Evolutionary conservation across 306 rosid genomes (phyloP).

Genomic region (Lupinus albus): DNA sequence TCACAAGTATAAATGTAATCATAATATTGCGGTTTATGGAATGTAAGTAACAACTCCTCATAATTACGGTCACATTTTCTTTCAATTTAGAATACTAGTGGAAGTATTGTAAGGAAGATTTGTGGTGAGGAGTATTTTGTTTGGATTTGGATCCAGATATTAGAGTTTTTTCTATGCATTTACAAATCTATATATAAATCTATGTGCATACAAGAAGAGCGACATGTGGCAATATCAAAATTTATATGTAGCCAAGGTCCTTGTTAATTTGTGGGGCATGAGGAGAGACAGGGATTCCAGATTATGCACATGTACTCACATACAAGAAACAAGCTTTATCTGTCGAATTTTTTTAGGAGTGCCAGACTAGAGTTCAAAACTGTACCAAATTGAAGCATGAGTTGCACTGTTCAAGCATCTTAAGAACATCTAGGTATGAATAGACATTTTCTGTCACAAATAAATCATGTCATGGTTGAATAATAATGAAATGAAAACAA

Average conservation of each 20-base stretch:
- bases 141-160: slow-evolving; percentile 15
- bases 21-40: no score
- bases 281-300: neutral
- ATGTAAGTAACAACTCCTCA: no score
- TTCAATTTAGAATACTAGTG: no score
- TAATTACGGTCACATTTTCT: no score
- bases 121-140: slow-evolving; percentile 60
- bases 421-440: no score
- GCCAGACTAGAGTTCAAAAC: neutral
- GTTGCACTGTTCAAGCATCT: neutral
- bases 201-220: slow-evolving; percentile 11
- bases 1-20: no score
- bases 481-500: no score
- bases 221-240: slow-evolving; percentile 18
- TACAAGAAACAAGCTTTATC: neutral
- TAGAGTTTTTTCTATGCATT: neutral
- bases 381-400: neutral
- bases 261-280: slow-evolving; percentile 25
- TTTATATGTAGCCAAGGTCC: slow-evolving; percentile 3
- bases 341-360: neutral
- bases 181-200: slow-evolving; percentile 31
- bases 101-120: slow-evolving; percentile 38
- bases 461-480: no score
- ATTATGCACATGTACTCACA: neutral
- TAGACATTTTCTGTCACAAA: no score